phyloP scores from a whole-genome alignment of 257 asterid genomes.

The Solanum sejunctum region DNA sequence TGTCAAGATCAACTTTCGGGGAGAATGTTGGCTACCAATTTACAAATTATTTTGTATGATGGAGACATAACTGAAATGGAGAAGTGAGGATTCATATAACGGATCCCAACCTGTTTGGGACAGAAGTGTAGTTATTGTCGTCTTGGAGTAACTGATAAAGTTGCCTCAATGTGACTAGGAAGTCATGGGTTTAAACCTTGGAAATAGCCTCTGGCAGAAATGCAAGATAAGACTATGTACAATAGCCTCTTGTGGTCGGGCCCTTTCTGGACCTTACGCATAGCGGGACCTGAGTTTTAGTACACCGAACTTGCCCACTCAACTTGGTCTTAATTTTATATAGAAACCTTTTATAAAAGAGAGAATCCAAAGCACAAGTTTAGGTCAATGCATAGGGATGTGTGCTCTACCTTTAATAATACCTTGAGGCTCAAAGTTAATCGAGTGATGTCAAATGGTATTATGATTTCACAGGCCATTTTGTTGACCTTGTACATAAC shows the following conservation, averaged over 20 bases:
- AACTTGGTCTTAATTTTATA: background rate
- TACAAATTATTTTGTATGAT: background rate
- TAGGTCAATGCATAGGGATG: conserved; percentile 23
- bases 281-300: no score
- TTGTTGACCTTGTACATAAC: conserved; percentile 23
- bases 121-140: background rate
- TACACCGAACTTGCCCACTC: no score
- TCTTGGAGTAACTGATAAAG: no score
- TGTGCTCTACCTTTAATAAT: conserved; percentile 5
- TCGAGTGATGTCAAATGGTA: conserved; percentile 14
- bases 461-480: conserved; percentile 18
- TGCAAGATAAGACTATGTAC: no score
- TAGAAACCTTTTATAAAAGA: background rate
- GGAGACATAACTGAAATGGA: no score
- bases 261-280: no score
- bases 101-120: background rate
- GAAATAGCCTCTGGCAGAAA: no score
- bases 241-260: no score
- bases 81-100: background rate
- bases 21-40: background rate
- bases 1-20: background rate
- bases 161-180: no score
- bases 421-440: conserved; percentile 7
- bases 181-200: no score
- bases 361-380: background rate